Evolutionary conservation across 805 yeast genomes (phyloP).

Genomic region (Tetrapisispora taiwanensis): DNA sequence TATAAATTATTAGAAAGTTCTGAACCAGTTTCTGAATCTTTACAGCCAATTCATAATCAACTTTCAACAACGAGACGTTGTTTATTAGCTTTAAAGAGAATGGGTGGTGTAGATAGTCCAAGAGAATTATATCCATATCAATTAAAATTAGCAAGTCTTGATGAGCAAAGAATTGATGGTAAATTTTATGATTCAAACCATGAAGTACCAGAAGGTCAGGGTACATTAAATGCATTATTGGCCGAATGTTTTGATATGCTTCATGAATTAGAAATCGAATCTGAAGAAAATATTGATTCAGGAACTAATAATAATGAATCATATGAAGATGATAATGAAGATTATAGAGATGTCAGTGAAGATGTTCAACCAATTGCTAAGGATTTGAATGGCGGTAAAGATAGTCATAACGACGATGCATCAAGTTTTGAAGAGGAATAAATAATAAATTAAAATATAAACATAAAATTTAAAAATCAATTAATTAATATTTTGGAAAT

Average conservation of each 20-base stretch:
- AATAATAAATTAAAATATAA: no score
- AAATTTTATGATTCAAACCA: slow-evolving; percentile 73
- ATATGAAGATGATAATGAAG: slow-evolving; percentile 1
- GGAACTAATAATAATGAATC: background rate
- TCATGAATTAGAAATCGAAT: slow-evolving; percentile 81
- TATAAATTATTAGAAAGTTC: slow-evolving; percentile 83
- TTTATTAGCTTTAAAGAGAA: slow-evolving; percentile 75
- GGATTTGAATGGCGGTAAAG: background rate
- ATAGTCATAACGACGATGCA: background rate
- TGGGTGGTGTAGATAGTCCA: slow-evolving; percentile 81
- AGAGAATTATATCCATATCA: slow-evolving; percentile 94
- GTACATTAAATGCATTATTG: slow-evolving; percentile 77
- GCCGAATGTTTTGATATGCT: slow-evolving; percentile 92
- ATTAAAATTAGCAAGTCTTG: slow-evolving; percentile 83
- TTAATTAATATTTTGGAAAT: background rate
- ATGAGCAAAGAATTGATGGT: slow-evolving; percentile 80
- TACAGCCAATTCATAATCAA: slow-evolving; percentile 91
- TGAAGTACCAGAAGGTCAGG: slow-evolving; percentile 96
- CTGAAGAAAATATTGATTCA: slow-evolving; percentile 37
- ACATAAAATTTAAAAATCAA: no score
- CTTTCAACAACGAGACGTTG: slow-evolving; percentile 85
- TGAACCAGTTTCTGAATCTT: slow-evolving; percentile 91
- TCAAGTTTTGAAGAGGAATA: background rate
- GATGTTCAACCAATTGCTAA: slow-evolving; percentile 1
- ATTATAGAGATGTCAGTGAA: background rate